phyloP scores from a whole-genome alignment of 2,329 filamentous ascomycete species.

The Pseudogymnoascus sp. region DNA sequence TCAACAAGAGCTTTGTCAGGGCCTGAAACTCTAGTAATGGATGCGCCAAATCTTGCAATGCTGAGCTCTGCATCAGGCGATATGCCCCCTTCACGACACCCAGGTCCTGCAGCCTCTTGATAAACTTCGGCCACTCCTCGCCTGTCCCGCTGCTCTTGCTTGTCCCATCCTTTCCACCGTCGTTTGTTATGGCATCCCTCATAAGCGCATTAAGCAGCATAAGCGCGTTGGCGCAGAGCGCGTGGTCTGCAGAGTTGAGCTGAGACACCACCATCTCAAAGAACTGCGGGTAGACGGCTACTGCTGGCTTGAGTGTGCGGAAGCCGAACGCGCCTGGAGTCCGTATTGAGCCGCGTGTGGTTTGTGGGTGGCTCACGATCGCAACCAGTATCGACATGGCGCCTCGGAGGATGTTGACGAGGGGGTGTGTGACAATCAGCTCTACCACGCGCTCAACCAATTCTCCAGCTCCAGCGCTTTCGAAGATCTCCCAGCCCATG shows the following conservation, averaged over 20 bases:
- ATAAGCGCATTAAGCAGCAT: constrained; percentile 95
- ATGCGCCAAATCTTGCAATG: constrained; percentile 81
- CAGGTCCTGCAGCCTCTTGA: constrained; percentile 86
- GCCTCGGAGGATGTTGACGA: constrained; percentile 94
- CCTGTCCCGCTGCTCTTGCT: constrained; percentile 32
- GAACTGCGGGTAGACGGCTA: constrained; percentile 87
- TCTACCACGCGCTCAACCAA: constrained; percentile 74
- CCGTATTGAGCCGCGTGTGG: constrained; percentile 37
- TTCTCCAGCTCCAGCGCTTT: constrained; percentile 53
- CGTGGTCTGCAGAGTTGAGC: constrained; percentile 88
- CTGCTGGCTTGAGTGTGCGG: constrained; percentile 81
- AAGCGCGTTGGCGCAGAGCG: constrained; percentile 87
- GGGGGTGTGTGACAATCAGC: constrained; percentile 85
- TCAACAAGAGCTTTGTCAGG: constrained; percentile 76
- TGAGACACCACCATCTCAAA: constrained; percentile 89
- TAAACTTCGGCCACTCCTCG: constrained; percentile 90
- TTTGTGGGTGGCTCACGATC: constrained; percentile 78
- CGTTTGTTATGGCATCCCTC: constrained; percentile 75
- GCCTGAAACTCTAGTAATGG: constrained; percentile 90
- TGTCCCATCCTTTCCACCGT: constrained; percentile 31
- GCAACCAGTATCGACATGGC: constrained; percentile 96
- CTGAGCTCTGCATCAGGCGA: constrained; percentile 86
- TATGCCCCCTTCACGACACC: constrained; percentile 90
- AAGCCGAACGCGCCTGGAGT: constrained; percentile 69
- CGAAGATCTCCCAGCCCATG: constrained; percentile 92